Evolutionary conservation across 148 eudicot species (phyloP), one percentile per base, ranked within the genome.

Genomic region (Spergularia marina): DNA sequence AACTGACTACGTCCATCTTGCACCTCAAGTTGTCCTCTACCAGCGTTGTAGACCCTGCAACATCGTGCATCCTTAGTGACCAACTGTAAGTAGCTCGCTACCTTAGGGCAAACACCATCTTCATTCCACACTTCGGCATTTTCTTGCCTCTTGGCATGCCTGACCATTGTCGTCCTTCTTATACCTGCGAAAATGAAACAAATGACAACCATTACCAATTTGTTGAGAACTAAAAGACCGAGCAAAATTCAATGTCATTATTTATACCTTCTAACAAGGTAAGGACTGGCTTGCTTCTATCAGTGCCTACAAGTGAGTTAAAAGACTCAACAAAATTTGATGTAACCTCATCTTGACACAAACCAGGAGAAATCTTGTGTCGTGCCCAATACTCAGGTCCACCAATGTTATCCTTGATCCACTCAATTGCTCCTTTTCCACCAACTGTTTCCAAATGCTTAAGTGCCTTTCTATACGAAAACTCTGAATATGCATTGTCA

Each of bases 301-400:
- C 75, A 5, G 8, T 7, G 0, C 55, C 75, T 6, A 72, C 14
- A 10, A 4, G 34, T 4, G 66, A 44, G 14, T 72, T 72, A 44
- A 59, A 41, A 4, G 49, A n/a, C 12, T 72, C 75, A 18, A 72
- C 55, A 20, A 72, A 72, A 12, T 59, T 72, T 1, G 16, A 18
- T 5, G 15, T 59, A 11, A 57, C 58, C 7, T 39, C 25, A 9
- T 72, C 36, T 6, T 3, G 39, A 52, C 21, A 56, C 36, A 40
- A 57, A 58, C n/a, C n/a, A n/a, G n/a, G n/a, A n/a, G n/a, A n/a
- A n/a, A n/a, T 41, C n/a, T 36, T 39, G 3, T 58, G 25, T 6
- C 49, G n/a, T 2, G 39, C 62, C 65, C 39, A 72, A 8, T 11
- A 10, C 20, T 18, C 0, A 34, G 16, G 68, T 3, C 40, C 49